These are phyloP conservation scores for Monosporascus sp. DNA, from an alignment of 2,329 filamentous ascomycete species.

Conservation along the genomic window DNA sequence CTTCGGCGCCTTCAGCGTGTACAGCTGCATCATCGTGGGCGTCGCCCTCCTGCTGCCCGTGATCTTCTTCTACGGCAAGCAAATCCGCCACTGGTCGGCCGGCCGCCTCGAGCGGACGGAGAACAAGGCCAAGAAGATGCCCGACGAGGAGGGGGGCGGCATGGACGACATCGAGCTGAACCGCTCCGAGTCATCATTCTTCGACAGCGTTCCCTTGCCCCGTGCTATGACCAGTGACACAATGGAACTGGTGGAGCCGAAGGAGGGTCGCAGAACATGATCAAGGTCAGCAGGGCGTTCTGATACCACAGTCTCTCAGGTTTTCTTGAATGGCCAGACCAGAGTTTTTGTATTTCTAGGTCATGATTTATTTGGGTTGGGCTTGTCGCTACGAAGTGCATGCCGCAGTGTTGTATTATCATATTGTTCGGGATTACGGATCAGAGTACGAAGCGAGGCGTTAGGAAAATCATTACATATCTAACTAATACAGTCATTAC, in stretches of 20 bases:
- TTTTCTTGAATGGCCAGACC: too few relatives aligned
- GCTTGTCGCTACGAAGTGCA: too few relatives aligned
- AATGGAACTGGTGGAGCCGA: background rate
- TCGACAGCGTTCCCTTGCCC: background rate
- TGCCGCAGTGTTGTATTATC: too few relatives aligned
- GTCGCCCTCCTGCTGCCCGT: conserved; percentile 8
- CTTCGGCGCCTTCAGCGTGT: conserved; percentile 10
- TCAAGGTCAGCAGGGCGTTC: background rate
- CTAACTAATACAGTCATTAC: too few relatives aligned
- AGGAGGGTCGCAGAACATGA: background rate
- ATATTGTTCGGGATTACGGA: too few relatives aligned
- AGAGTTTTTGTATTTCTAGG: too few relatives aligned
- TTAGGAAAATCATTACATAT: too few relatives aligned
- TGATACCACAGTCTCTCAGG: background rate
- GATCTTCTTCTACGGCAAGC: conserved; percentile 14
- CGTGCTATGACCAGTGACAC: too few relatives aligned
- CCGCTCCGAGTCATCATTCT: background rate
- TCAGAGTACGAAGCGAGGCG: too few relatives aligned
- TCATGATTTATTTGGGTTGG: too few relatives aligned
- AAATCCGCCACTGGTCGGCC: background rate
- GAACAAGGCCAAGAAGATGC: background rate
- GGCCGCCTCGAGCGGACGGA: background rate
- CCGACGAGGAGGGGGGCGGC: background rate
- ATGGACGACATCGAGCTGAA: background rate
- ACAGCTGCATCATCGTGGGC: conserved; percentile 6